Conservation (phyloP, 345 rosid genomes). For the Alliaria petiolata region DNA sequence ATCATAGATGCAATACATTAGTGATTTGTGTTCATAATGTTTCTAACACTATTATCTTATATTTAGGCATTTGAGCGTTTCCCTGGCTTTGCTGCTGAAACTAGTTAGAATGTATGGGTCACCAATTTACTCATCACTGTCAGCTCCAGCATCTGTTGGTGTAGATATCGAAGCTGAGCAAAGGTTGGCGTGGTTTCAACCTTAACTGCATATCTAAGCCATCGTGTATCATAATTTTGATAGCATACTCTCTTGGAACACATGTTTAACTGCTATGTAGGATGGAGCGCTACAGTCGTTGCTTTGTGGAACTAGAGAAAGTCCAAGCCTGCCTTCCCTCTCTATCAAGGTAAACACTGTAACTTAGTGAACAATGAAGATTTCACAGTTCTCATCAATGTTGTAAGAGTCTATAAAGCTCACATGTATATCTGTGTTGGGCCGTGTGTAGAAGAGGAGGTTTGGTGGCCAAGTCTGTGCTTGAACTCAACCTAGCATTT, state of each 20-base stretch:
- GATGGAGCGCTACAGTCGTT: slow-evolving; percentile 77
- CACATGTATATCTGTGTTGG: not conserved
- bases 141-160: slow-evolving; percentile 83
- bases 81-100: slow-evolving; percentile 81
- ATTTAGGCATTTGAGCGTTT: slow-evolving; percentile 78
- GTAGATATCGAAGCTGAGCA: slow-evolving; percentile 98
- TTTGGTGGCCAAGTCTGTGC: slow-evolving; percentile 78
- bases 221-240: not conserved
- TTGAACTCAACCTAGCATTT: slow-evolving; percentile 79
- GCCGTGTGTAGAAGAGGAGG: slow-evolving; percentile 69
- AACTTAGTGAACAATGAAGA: not conserved
- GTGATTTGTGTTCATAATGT: not conserved
- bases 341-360: slow-evolving; percentile 45
- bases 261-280: slow-evolving; percentile 33
- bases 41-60: not conserved
- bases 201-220: not conserved
- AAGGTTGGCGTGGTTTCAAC: slow-evolving; percentile 43
- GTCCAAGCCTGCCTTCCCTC: slow-evolving; percentile 59
- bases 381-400: not conserved
- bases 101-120: slow-evolving; percentile 82
- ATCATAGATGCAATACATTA: not conserved
- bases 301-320: slow-evolving; percentile 89
- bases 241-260: not conserved
- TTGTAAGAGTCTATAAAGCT: not conserved
- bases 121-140: slow-evolving; percentile 69